A percentile compares a stretch with the other conserved stretches of the same genome.
phyloP scores from a whole-genome alignment of 495 filamentous ascomycete species.

The Bathelium albidoporum region DNA sequence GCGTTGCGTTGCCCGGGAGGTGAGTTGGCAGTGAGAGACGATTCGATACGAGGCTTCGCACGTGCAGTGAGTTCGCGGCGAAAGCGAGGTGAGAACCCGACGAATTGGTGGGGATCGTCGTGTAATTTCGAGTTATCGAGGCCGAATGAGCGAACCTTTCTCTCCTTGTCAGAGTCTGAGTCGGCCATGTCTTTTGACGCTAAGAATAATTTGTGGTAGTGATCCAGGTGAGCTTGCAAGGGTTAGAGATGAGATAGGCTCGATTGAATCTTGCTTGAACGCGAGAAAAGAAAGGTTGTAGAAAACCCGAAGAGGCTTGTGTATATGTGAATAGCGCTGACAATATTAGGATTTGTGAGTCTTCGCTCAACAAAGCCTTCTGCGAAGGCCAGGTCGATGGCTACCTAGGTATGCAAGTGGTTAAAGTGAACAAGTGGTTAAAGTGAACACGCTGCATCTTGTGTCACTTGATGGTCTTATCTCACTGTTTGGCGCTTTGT shows the following conservation, averaged over 20 bases:
- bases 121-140: background rate
- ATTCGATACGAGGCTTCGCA: background rate
- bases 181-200: background rate
- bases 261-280: too few species aligned
- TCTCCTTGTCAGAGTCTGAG: background rate
- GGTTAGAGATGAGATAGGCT: too few species aligned
- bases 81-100: background rate
- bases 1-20: background rate
- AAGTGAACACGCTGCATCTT: too few species aligned
- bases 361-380: too few species aligned
- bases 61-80: background rate
- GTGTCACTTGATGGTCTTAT: background rate
- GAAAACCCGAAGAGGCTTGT: too few species aligned
- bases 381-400: too few species aligned
- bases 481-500: background rate
- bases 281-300: too few species aligned
- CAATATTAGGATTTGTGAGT: too few species aligned
- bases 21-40: background rate
- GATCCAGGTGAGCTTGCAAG: too few species aligned
- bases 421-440: too few species aligned
- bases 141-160: background rate
- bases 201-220: background rate
- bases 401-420: too few species aligned
- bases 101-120: background rate
- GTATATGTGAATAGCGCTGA: too few species aligned